Conservation (phyloP, 179 eudicot species). For the Patellifolia procumbens region DNA sequence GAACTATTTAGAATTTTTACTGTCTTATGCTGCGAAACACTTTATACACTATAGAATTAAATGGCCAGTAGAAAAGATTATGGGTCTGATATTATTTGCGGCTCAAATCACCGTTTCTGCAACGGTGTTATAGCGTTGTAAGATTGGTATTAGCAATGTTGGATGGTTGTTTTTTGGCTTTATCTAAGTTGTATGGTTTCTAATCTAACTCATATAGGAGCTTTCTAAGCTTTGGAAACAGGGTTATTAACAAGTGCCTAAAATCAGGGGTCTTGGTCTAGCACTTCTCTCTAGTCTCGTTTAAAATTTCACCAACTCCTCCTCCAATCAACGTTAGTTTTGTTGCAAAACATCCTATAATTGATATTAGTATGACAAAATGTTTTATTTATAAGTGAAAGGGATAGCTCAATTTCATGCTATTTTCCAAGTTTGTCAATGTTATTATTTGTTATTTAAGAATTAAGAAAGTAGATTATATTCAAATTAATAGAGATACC, state of each 20-base stretch:
- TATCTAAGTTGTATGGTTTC: slow-evolving; percentile 3
- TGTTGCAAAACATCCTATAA: neutral
- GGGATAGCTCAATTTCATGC: neutral
- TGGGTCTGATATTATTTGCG: neutral
- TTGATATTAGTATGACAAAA: neutral
- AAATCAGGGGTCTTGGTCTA: slow-evolving; percentile 23
- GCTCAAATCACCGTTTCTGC: neutral
- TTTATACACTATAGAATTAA: no score
- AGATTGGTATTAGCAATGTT: slow-evolving; percentile 7
- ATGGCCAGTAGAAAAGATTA: no score
- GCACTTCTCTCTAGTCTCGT: neutral
- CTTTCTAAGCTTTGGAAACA: slow-evolving; percentile 25
- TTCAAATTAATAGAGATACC: no score
- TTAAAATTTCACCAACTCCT: slow-evolving; percentile 7
- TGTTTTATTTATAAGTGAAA: neutral
- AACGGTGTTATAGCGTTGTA: neutral
- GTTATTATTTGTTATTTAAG: no score
- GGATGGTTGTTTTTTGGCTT: neutral
- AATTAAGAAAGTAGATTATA: no score
- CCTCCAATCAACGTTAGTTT: slow-evolving; percentile 1
- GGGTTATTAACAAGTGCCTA: slow-evolving; percentile 15
- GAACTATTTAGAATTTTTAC: no score
- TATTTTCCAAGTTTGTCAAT: no score
- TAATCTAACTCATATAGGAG: neutral
- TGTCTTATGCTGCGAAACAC: no score